Conservation (phyloP, 257 asterid genomes). For the Solanum neorickii region DNA sequence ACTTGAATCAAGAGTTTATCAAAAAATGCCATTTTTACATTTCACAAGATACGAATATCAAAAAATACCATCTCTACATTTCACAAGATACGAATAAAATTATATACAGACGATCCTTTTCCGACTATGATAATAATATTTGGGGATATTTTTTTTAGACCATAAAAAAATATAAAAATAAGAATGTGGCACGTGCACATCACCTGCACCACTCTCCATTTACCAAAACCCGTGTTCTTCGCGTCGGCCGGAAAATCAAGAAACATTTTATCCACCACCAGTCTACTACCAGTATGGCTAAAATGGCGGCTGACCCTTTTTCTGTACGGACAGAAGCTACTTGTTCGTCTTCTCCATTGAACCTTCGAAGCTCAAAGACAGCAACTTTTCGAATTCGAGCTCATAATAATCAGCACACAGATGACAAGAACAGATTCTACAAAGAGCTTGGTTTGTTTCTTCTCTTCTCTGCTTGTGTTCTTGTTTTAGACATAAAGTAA, state of each 20-base stretch:
- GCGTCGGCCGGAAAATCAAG: background rate
- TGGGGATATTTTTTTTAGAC: background rate
- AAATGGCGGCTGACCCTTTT: constrained; percentile 35
- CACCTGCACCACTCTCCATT: background rate
- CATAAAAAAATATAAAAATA: background rate
- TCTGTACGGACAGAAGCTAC: background rate
- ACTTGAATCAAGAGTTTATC: no score
- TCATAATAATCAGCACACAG: constrained; percentile 30
- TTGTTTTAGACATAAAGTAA: background rate
- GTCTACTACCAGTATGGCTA: constrained; percentile 6
- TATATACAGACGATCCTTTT: no score
- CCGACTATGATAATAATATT: background rate
- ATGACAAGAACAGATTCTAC: constrained; percentile 48
- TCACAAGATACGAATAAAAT: no score
- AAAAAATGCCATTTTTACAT: fast-evolving
- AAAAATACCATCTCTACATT: no score
- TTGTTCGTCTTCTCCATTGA: background rate
- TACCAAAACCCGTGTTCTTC: background rate
- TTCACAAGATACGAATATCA: background rate
- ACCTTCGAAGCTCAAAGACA: background rate
- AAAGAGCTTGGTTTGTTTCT: constrained; percentile 46
- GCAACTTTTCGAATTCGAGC: constrained; percentile 24
- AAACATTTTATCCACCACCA: background rate
- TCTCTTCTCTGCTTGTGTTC: background rate
- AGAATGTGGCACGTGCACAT: background rate